phyloP scores from a whole-genome alignment of 2,329 filamentous ascomycete species.

The Aureobasidium sp. region DNA sequence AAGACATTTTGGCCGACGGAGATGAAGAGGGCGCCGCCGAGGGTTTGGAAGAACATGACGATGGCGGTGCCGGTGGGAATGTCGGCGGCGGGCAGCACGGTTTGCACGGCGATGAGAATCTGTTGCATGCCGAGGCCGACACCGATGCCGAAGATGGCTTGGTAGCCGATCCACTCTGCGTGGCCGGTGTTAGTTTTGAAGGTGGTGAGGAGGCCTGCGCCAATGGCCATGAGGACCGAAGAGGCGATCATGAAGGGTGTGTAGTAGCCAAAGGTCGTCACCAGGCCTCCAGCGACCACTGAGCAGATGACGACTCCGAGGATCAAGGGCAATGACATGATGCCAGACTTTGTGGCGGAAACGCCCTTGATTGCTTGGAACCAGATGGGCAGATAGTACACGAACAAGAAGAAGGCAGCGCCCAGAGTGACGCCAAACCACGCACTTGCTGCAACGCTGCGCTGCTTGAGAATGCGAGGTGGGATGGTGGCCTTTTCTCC shows the following conservation, averaged over 20 bases:
- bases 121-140: conserved; percentile 42
- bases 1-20: conserved; percentile 46
- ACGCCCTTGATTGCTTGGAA: conserved; percentile 45
- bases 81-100: conserved; percentile 37
- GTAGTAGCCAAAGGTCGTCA: conserved; percentile 43
- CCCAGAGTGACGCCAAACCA: conserved; percentile 37
- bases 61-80: conserved; percentile 43
- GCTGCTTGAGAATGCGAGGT: conserved; percentile 40
- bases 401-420: conserved; percentile 39
- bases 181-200: conserved; percentile 34
- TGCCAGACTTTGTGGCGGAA: conserved; percentile 41
- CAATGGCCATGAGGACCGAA: conserved; percentile 39
- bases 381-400: conserved; percentile 41
- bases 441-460: conserved; percentile 35
- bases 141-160: conserved; percentile 34
- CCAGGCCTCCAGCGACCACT: conserved; percentile 33
- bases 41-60: conserved; percentile 44
- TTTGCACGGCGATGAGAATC: conserved; percentile 42
- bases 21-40: conserved; percentile 45
- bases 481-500: conserved; percentile 38
- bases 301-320: conserved; percentile 41
- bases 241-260: conserved; percentile 41
- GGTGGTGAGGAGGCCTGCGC: conserved; percentile 41
- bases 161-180: conserved; percentile 35
- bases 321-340: conserved; percentile 43